Evolutionary conservation across 2,329 filamentous ascomycete species (phyloP), one percentile per base, ranked within the genome.

Genomic region (Pseudopyrenochaeta lycopersici): DNA sequence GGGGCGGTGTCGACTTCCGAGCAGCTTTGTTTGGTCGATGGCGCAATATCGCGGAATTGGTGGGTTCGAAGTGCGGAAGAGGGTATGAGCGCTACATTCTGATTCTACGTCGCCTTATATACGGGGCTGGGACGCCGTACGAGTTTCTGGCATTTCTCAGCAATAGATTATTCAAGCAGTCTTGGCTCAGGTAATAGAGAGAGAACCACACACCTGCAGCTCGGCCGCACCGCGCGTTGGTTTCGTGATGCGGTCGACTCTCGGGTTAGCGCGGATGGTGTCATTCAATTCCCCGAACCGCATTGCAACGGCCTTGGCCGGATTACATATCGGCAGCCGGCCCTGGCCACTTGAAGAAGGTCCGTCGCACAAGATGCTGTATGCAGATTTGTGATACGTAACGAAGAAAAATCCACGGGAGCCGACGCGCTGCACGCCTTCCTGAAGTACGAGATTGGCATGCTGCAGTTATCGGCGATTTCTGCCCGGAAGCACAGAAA

Each of bases 251-350:
- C 9, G 23, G 6, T 38, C 9, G 35, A 17, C 10, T 36, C 52
- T 54, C 51, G 52, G 59, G 53, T 62, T 71, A 72, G 69, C 64
- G 54, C 45, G 30, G 57, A 74, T 73, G 70, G 57, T 63, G 64
- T 57, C 56, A 72, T 70, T 56, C 23, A 58, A 67, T 61, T 66
- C 54, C 63, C 67, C 68, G 66, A 63, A 21, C 35, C 66, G 67
- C 67, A 62, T 72, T 68, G 53, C 58, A 42, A 50, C 70, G 70
- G 71, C 61, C 65, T 71, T 67, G 57, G 52, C 56, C 20, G 41
- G 54, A 58, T 66, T 51, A 66, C 63, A 66, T 47, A 62, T 56
- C 52, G 52, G 36, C 52, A 35, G 35, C n/a, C 21, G 21, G 31
- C n/a, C n/a, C n/a, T 12, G 32, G 33, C 49, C 49, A 29, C 17